A percentile compares a stretch with the other conserved stretches of the same genome.
Evolutionary conservation across 768 basidiomycete genomes (phyloP).

Genomic region (Cyclocybe aegerita): DNA sequence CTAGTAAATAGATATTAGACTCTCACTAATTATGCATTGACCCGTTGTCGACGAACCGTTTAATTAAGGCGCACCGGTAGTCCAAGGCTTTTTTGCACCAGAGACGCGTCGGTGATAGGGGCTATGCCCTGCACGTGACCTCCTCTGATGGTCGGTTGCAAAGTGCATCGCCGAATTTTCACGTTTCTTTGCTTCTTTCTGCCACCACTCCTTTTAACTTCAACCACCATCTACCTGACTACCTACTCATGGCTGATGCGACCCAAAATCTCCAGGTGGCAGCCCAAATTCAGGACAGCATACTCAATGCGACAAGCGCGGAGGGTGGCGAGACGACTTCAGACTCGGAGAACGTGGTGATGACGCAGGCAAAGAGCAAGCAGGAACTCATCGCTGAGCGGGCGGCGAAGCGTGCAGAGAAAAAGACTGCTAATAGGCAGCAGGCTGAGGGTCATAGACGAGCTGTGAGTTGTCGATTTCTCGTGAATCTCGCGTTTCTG

Average conservation of each 20-base stretch:
- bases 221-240: neutral
- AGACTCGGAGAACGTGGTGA: slow-evolving; percentile 11
- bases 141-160: too few relatives aligned
- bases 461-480: slow-evolving; percentile 12
- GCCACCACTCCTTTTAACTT: neutral
- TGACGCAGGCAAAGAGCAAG: slow-evolving; percentile 15
- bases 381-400: slow-evolving; percentile 22
- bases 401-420: slow-evolving; percentile 19
- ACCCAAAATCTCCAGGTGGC: neutral
- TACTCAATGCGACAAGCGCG: too few relatives aligned
- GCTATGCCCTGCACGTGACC: too few relatives aligned
- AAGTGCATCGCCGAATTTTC: too few relatives aligned
- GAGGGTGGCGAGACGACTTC: too few relatives aligned
- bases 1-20: too few relatives aligned
- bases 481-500: neutral
- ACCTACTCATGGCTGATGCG: neutral
- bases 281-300: too few relatives aligned
- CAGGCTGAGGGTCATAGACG: slow-evolving; percentile 20
- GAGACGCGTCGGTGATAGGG: too few relatives aligned
- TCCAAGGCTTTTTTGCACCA: too few relatives aligned
- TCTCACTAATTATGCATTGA: too few relatives aligned
- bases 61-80: too few relatives aligned
- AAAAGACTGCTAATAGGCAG: slow-evolving; percentile 15
- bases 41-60: too few relatives aligned
- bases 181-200: neutral